These are phyloP conservation scores for Erodium trifolium DNA, from an alignment of 441 rosid genomes.

Conservation along the genomic window DNA sequence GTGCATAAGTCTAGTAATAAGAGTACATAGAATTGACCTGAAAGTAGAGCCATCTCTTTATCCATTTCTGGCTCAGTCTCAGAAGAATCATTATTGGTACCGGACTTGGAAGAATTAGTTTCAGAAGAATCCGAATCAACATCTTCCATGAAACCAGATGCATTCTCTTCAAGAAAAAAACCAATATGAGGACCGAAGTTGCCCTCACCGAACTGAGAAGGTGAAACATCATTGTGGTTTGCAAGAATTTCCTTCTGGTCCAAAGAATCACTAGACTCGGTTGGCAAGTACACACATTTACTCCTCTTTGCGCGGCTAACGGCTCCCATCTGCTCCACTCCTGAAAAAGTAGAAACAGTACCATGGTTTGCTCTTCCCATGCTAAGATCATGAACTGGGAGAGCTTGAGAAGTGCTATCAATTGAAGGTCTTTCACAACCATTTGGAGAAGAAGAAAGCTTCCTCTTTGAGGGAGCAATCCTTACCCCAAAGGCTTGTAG, in stretches of 20 bases:
- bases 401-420: slow-evolving; percentile 36
- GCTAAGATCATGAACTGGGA: slow-evolving; percentile 38
- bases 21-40: background rate
- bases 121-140: slow-evolving; percentile 43
- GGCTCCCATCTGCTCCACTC: slow-evolving; percentile 44
- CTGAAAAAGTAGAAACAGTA: slow-evolving; percentile 41
- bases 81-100: slow-evolving; percentile 20
- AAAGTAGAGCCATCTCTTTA: slow-evolving; percentile 1
- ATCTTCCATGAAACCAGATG: slow-evolving; percentile 50
- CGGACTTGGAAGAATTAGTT: slow-evolving; percentile 44
- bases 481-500: slow-evolving; percentile 72
- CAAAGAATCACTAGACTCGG: slow-evolving; percentile 40
- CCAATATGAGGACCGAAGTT: slow-evolving; percentile 33
- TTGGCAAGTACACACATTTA: slow-evolving; percentile 38
- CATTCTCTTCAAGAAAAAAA: slow-evolving; percentile 38
- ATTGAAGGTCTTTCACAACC: slow-evolving; percentile 33
- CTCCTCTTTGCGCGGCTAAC: slow-evolving; percentile 54
- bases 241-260: slow-evolving; percentile 42
- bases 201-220: slow-evolving; percentile 36
- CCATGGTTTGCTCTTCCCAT: slow-evolving; percentile 33
- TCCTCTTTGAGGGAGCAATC: slow-evolving; percentile 51
- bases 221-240: slow-evolving; percentile 34
- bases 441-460: slow-evolving; percentile 37
- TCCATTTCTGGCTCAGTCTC: slow-evolving; percentile 52
- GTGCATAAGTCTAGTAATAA: background rate